These are phyloP conservation scores for Plasmodium sp. DNA, from an alignment of 169 alveolate genomes.

Conservation along the genomic window DNA sequence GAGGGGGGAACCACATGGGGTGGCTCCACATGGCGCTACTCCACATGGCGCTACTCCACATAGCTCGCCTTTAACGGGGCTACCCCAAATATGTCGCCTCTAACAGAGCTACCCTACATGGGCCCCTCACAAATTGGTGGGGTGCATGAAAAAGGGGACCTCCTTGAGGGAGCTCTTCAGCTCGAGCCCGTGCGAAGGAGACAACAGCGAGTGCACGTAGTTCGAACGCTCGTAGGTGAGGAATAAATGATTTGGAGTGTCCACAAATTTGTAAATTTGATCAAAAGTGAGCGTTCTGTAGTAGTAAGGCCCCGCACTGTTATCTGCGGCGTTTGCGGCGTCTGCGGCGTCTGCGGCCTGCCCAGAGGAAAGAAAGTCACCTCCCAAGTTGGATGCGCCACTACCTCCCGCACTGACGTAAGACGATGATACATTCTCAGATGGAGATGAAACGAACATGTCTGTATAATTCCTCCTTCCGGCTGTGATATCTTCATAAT, in stretches of 20 bases:
- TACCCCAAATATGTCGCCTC: neutral
- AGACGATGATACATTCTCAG: neutral
- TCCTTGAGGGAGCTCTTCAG: conserved; percentile 45
- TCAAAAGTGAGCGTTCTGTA: conserved; percentile 19
- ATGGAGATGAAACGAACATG: neutral
- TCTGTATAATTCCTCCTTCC: neutral
- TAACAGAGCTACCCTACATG: neutral
- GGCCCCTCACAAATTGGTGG: conserved; percentile 40
- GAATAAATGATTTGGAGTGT: conserved; percentile 52
- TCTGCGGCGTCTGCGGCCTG: neutral
- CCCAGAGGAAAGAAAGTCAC: neutral
- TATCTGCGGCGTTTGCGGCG: neutral
- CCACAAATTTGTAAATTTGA: conserved; percentile 44
- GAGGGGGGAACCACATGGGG: neutral
- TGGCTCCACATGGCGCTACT: neutral
- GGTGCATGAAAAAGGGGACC: conserved; percentile 42
- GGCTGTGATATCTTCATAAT: neutral
- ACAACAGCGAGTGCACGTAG: conserved; percentile 17
- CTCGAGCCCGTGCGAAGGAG: conserved; percentile 40
- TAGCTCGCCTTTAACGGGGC: neutral
- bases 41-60: neutral
- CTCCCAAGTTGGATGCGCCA: neutral
- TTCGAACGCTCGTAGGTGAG: conserved; percentile 50
- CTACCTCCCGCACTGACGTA: neutral
- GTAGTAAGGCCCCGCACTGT: neutral